Evolutionary conservation across 2,329 filamentous ascomycete species (phyloP).

Genomic region (Alternaria ventricosa): DNA sequence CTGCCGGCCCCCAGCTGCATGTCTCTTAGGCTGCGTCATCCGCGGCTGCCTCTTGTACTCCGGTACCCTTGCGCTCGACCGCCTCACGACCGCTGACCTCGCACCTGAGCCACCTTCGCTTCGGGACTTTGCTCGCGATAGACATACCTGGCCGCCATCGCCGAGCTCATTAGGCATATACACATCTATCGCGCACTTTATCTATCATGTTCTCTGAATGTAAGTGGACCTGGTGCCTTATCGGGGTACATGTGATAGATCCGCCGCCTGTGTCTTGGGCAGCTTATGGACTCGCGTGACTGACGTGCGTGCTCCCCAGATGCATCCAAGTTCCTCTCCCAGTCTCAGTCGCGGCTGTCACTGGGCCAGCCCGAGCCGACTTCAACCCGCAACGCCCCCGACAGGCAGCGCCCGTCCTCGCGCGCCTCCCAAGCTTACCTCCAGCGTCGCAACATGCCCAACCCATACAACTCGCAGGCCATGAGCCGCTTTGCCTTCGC

Average conservation of each 20-base stretch:
- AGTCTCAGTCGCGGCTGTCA: constrained; percentile 90
- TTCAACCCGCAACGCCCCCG: constrained; percentile 57
- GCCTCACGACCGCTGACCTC: constrained; percentile 40
- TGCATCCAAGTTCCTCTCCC: constrained; percentile 95
- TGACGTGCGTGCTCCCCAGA: constrained; percentile 64
- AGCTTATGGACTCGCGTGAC: constrained; percentile 49
- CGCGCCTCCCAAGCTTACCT: constrained; percentile 59
- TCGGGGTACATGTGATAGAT: constrained; percentile 42
- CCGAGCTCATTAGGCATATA: constrained; percentile 27
- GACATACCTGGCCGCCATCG: constrained; percentile 22
- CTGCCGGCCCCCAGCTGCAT: constrained; percentile 31
- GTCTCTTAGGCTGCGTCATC: constrained; percentile 39
- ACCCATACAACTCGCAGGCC: constrained; percentile 76
- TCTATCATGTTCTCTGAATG: constrained; percentile 84
- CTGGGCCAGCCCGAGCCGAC: constrained; percentile 63
- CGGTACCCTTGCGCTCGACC: constrained; percentile 24
- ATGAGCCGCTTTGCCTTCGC: constrained; percentile 80
- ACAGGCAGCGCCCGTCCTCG: constrained; percentile 53
- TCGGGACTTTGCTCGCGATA: constrained; percentile 29
- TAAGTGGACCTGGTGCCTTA: constrained; percentile 59
- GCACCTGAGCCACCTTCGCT: constrained; percentile 29
- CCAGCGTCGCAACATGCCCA: constrained; percentile 61
- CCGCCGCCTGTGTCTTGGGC: constrained; percentile 36
- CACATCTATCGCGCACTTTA: constrained; percentile 14
- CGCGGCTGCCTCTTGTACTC: constrained; percentile 34